phyloP scores from a whole-genome alignment of 2,329 filamentous ascomycete species.

The Diaporthe batatas region DNA sequence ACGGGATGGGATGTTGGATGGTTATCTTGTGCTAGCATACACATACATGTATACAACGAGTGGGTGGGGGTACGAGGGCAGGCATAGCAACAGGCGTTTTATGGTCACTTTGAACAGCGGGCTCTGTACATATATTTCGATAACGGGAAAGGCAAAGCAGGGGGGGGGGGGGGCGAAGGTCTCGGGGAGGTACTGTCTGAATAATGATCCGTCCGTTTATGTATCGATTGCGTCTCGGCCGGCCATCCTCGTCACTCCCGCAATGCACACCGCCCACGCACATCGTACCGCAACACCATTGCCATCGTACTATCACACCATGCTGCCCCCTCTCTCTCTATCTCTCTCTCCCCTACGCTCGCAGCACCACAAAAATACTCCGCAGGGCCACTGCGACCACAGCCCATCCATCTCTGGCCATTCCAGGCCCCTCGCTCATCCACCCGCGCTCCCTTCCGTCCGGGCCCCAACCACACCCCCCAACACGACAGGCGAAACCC shows the following conservation, averaged over 20 bases:
- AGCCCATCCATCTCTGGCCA: too few relatives aligned
- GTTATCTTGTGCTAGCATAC: too few relatives aligned
- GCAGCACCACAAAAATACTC: background rate
- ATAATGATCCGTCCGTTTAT: slow-evolving; percentile 27
- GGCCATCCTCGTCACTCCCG: slow-evolving; percentile 6
- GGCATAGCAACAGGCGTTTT: slow-evolving; percentile 32
- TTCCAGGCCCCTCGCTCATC: too few relatives aligned
- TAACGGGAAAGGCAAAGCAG: background rate
- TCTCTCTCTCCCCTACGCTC: too few relatives aligned
- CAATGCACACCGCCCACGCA: background rate
- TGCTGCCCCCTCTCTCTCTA: background rate
- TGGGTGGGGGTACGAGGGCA: background rate
- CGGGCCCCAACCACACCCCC: too few relatives aligned
- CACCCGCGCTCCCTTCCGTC: too few relatives aligned
- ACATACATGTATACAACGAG: background rate
- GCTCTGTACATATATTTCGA: slow-evolving; percentile 15
- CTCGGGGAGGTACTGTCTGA: background rate
- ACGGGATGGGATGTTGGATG: too few relatives aligned
- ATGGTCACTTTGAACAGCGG: background rate
- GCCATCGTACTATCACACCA: background rate
- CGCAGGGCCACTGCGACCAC: too few relatives aligned
- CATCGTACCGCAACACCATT: background rate
- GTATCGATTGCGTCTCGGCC: slow-evolving; percentile 8
- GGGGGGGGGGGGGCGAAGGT: background rate
- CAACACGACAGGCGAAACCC: slow-evolving; percentile 39